Evolutionary conservation across 2,329 filamentous ascomycete species (phyloP).

Genomic region (Eutypa lata): DNA sequence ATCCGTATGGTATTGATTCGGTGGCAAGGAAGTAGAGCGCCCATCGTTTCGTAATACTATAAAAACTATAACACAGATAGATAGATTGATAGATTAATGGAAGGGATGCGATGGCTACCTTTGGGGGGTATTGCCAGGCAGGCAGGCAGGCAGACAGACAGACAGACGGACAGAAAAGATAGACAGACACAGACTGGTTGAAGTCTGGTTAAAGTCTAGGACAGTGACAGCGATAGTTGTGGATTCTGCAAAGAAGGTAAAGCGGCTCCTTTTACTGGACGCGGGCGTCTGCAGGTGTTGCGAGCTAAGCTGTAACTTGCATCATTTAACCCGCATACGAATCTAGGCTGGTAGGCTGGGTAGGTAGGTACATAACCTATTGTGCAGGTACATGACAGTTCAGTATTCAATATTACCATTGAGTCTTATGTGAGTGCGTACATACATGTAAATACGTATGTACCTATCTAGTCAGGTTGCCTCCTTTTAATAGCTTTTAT

Average conservation of each 20-base stretch:
- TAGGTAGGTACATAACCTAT: neutral
- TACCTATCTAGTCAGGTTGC: neutral
- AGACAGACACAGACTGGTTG: too few relatives aligned
- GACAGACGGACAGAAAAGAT: too few relatives aligned
- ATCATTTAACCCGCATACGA: neutral
- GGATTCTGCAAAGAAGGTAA: slow-evolving; percentile 3
- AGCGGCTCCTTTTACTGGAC: slow-evolving; percentile 30
- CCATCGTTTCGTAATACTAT: too few relatives aligned
- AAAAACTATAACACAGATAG: too few relatives aligned
- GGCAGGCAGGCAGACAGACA: neutral
- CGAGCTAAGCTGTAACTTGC: slow-evolving; percentile 11
- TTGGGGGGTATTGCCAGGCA: neutral
- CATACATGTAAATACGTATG: neutral
- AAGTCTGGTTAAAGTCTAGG: too few relatives aligned
- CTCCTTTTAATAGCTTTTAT: too few relatives aligned
- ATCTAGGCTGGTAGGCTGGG: too few relatives aligned
- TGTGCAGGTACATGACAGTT: neutral
- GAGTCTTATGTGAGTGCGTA: too few relatives aligned
- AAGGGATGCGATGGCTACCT: neutral
- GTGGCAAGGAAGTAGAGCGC: neutral
- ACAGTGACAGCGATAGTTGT: neutral
- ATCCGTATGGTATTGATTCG: neutral
- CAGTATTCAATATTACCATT: too few relatives aligned
- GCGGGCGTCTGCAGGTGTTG: slow-evolving; percentile 26
- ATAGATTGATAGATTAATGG: too few relatives aligned